Base-by-base conservation (phyloP, 768 basidiomycete genomes). In the Naganishia antarctica region DNA sequence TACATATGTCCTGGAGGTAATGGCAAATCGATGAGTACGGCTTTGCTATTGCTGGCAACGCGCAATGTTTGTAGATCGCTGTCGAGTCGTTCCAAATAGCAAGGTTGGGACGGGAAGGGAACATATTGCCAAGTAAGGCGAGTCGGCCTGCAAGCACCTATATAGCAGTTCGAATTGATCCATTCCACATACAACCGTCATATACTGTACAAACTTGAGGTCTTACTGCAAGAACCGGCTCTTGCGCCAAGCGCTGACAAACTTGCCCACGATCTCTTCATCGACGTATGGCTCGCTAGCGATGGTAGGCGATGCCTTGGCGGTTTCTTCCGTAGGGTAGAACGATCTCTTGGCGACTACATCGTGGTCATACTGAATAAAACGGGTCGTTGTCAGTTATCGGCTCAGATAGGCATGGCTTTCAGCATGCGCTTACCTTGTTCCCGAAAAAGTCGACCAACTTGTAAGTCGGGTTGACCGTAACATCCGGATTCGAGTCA, bases 381-480 rank as follows among this genome's bases (percentile, higher is more conserved):
- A 11, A 23, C n/a, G n/a, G n/a, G n/a, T n/a, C n/a, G 18, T 23
- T 15, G 32, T 51, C 50, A 51, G 50, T 29, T n/a, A 34, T 9
- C 29, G 11, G 6, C 28, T 51, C 31, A 21, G 16, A 6, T 4
- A 34, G n/a, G 13, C n/a, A 2, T n/a, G n/a, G n/a, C n/a, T n/a
- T n/a, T n/a, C n/a, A n/a, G 34, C 37, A 41, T 8, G 47, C 21
- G 34, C 58, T n/a, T 61, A 46, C 45, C 61, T 60, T 72, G 69
- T 70, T 60, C 66, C 53, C 53, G 31, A 57, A 57, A 37, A 57
- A 57, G 23, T 57, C 73, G 29, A 81, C 69, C 51, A 82, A 77
- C 70, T 81, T 81, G 67, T 80, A 79, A 0, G 79, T 79, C 12
- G 81, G 81, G 70, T 82, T 82, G 47, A 66, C 71, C 3, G 62